phyloP scores from a whole-genome alignment of 106 monocot genomes.

The Triglochin maritima region DNA sequence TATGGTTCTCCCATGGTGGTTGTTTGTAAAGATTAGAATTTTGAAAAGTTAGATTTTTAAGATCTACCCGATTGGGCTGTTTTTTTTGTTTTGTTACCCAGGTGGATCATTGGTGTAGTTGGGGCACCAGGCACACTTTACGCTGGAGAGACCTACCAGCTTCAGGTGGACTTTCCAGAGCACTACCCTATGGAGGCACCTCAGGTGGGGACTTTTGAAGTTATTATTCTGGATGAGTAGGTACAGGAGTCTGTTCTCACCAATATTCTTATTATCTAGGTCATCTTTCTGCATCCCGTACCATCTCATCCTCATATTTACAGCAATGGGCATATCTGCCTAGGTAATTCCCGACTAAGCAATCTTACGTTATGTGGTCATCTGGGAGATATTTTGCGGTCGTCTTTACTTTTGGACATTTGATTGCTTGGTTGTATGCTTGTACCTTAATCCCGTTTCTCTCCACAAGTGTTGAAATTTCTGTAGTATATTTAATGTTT shows the following conservation, averaged over 20 bases:
- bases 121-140: constrained; percentile 17
- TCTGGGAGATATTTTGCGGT: no score
- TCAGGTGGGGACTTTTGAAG: constrained; percentile 5
- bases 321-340: constrained; percentile 31
- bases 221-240: background rate
- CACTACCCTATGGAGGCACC: constrained; percentile 28
- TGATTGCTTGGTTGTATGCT: no score
- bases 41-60: background rate
- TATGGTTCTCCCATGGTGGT: background rate
- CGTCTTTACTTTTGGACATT: no score
- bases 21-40: background rate
- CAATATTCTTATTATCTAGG: constrained; percentile 1
- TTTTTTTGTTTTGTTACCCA: constrained; percentile 1
- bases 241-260: background rate
- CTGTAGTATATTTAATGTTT: no score
- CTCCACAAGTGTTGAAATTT: no score
- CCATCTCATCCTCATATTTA: constrained; percentile 25
- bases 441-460: no score
- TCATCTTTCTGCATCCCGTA: constrained; percentile 23
- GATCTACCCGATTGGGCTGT: background rate
- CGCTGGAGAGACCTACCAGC: constrained; percentile 17
- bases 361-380: no score
- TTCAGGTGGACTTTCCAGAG: constrained; percentile 25
- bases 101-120: constrained; percentile 20
- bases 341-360: constrained; percentile 8